phyloP scores from a whole-genome alignment of 1,139 yeast species.

The Blastobotrys niveus region DNA sequence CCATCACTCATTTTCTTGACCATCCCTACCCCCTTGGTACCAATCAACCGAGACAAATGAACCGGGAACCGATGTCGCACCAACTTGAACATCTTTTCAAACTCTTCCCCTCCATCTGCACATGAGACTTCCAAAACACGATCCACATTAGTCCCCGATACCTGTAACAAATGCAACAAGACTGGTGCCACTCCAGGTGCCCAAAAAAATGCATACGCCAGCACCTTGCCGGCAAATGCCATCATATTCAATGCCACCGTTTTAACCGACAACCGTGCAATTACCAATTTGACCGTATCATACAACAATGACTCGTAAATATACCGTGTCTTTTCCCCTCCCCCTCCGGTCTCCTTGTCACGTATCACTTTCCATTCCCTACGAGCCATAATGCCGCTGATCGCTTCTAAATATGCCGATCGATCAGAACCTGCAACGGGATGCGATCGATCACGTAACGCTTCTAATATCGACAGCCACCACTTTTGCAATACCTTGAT shows the following conservation, averaged over 20 bases:
- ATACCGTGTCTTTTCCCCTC: slow-evolving; percentile 12
- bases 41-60: slow-evolving; percentile 27
- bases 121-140: slow-evolving; percentile 27
- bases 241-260: slow-evolving; percentile 53
- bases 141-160: slow-evolving; percentile 38
- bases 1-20: slow-evolving; percentile 8
- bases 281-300: slow-evolving; percentile 53
- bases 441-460: slow-evolving; percentile 34
- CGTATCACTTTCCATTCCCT: slow-evolving; percentile 48
- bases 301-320: slow-evolving; percentile 34
- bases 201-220: slow-evolving; percentile 60
- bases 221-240: slow-evolving; percentile 76
- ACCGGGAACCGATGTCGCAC: slow-evolving; percentile 23
- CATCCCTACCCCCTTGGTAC: slow-evolving; percentile 16
- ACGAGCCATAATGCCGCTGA: slow-evolving; percentile 60
- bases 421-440: slow-evolving; percentile 49
- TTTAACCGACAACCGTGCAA: slow-evolving; percentile 49
- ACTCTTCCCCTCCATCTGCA: slow-evolving; percentile 20
- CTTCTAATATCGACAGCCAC: slow-evolving; percentile 58
- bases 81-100: slow-evolving; percentile 22
- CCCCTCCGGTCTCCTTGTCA: not conserved
- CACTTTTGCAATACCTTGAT: slow-evolving; percentile 47
- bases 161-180: slow-evolving; percentile 54
- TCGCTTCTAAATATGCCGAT: slow-evolving; percentile 67
- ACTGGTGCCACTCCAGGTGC: slow-evolving; percentile 60